Evolutionary conservation across 345 rosid genomes (phyloP), one percentile per base, ranked within the genome.

Genomic region (Gossypium herbaceum): DNA sequence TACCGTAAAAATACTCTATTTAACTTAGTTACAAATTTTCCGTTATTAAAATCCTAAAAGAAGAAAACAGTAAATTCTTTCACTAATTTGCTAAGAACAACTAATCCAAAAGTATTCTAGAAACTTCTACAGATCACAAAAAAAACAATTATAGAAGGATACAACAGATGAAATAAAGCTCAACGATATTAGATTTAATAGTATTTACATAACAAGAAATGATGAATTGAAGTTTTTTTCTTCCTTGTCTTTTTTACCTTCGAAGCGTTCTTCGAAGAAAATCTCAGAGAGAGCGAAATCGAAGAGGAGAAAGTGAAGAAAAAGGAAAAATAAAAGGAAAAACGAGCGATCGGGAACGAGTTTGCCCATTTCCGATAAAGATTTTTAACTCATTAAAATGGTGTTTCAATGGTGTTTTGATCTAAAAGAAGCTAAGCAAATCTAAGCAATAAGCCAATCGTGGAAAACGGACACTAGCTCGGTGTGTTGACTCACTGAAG

Each of bases 181-280:
- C 7, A 45, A 58, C 5, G 7, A 11, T 58, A 58, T 24, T 58
- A 10, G 63, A 58, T 68, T 13, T 11, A 7, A 45, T 58, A 29
- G 17, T 57, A 9, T 12, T 25, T 4, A 25, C 5, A 17, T 24
- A 72, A 24, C 17, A 7, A 16, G 6, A 34, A 44, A 43, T 16
- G 25, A 57, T 10, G 34, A 1, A n/a, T 61, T 66, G 6, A 44
- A 43, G 22, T 4, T 43, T 10, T 20, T 57, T 19, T 13, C 25
- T 2, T 48, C 41, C 79, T 65, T 9, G 3, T 56, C 15, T 10
- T 1, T 48, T 52, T 80, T 69, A 85, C 91, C 88, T 79, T 85
- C 87, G 68, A 87, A 87, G 75, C 71, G 87, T 65, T 85, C 88
- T 50, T 87, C 89, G 24, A 84, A 84, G 79, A 83, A 83, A 73